A percentile compares a stretch with the other conserved stretches of the same genome.
These are phyloP conservation scores for Arxiozyma slooffiae DNA, from an alignment of 1,139 yeast species.

Conservation along the genomic window DNA sequence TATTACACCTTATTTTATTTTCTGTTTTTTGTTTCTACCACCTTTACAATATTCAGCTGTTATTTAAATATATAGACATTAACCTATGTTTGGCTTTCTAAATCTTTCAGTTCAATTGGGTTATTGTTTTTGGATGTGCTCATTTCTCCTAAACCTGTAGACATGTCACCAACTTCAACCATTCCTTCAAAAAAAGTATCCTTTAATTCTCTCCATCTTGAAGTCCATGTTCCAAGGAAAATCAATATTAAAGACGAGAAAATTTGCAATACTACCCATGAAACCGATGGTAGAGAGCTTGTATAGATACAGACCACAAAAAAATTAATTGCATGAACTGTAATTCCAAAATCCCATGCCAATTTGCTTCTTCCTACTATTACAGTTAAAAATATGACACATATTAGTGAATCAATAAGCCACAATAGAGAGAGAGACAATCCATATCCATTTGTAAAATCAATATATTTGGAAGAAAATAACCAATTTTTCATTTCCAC, in stretches of 20 bases:
- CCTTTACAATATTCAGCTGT: too few relatives aligned
- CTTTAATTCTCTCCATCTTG: conserved; percentile 80
- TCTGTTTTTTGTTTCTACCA: too few relatives aligned
- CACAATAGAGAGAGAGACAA: conserved; percentile 62
- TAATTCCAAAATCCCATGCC: conserved; percentile 92
- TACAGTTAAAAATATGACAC: conserved; percentile 74
- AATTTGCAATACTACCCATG: conserved; percentile 82
- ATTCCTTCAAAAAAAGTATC: conserved; percentile 85
- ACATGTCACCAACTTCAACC: conserved; percentile 40
- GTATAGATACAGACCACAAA: conserved; percentile 59
- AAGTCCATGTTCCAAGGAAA: conserved; percentile 71
- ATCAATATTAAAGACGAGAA: conserved; percentile 61
- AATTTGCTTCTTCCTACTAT: conserved; percentile 86
- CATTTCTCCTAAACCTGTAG: neutral
- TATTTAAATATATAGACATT: neutral
- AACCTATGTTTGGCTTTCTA: conserved; percentile 23
- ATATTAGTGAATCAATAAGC: conserved; percentile 67
- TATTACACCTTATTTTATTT: too few relatives aligned
- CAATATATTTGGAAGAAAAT: conserved; percentile 72
- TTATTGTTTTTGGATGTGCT: conserved; percentile 4
- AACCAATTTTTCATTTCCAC: conserved; percentile 51
- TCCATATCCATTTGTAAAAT: conserved; percentile 73
- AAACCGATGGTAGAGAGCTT: conserved; percentile 57
- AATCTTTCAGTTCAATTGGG: conserved; percentile 24
- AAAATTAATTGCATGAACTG: conserved; percentile 73